Evolutionary conservation across 2,329 filamentous ascomycete species (phyloP).

Genomic region (Elsinoe necatrix): DNA sequence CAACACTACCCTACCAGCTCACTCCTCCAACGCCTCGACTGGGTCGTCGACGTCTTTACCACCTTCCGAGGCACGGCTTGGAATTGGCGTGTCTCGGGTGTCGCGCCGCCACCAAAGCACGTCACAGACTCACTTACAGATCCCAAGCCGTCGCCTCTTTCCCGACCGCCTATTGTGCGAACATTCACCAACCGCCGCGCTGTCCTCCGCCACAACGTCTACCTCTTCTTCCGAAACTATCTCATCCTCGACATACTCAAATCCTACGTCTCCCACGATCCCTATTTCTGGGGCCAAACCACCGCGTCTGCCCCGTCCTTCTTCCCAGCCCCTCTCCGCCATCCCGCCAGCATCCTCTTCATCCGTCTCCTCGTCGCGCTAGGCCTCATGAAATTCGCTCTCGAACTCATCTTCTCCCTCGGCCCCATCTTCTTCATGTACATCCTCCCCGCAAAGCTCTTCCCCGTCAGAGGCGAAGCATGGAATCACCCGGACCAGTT

Average conservation of each 20-base stretch:
- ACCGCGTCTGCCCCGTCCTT: conserved; percentile 40
- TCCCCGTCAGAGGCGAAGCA: conserved; percentile 51
- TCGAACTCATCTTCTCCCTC: conserved; percentile 54
- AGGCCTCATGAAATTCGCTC: conserved; percentile 48
- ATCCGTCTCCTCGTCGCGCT: conserved; percentile 53
- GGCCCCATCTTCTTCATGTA: conserved; percentile 54
- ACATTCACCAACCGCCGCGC: conserved; percentile 27
- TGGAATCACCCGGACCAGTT: conserved; percentile 56
- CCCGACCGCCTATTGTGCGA: background rate
- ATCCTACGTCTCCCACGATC: conserved; percentile 62
- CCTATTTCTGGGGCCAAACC: conserved; percentile 60
- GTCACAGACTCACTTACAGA: conserved; percentile 10
- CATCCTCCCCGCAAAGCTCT: conserved; percentile 48
- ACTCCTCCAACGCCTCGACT: conserved; percentile 48
- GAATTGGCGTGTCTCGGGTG: conserved; percentile 47
- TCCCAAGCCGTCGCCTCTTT: background rate
- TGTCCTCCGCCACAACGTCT: conserved; percentile 31
- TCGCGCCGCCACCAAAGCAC: conserved; percentile 36
- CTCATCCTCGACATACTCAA: conserved; percentile 62
- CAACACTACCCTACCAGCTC: conserved; percentile 42
- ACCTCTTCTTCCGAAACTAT: conserved; percentile 49
- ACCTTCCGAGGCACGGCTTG: conserved; percentile 54
- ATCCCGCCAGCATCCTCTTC: conserved; percentile 41
- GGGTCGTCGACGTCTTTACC: conserved; percentile 48
- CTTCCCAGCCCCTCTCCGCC: conserved; percentile 34